A percentile compares a stretch with the other conserved stretches of the same genome.
These are phyloP conservation scores for Knoxdaviesia proteae DNA, from an alignment of 2,329 filamentous ascomycete species.

Conservation along the genomic window DNA sequence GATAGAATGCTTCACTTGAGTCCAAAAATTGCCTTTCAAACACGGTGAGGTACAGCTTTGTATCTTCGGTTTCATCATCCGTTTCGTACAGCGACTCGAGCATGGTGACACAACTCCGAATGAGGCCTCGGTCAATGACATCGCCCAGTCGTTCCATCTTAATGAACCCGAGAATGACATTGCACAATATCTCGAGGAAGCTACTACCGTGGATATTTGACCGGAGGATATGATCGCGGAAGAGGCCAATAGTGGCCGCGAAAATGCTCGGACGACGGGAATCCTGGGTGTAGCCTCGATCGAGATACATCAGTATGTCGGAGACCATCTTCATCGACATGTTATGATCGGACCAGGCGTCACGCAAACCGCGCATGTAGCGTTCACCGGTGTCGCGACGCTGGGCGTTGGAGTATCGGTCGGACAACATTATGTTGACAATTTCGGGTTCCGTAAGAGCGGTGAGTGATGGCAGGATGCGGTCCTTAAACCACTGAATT, in stretches of 20 bases:
- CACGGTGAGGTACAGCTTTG: constrained; percentile 62
- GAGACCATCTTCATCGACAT: constrained; percentile 91
- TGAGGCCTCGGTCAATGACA: constrained; percentile 61
- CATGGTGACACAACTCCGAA: constrained; percentile 76
- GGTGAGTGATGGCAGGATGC: constrained; percentile 52
- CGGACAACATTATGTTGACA: constrained; percentile 35
- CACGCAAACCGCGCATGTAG: constrained; percentile 56
- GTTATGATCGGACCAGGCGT: constrained; percentile 75
- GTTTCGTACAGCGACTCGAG: constrained; percentile 73
- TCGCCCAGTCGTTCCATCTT: constrained; percentile 83
- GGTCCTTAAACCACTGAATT: constrained; percentile 52
- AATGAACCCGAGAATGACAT: constrained; percentile 75
- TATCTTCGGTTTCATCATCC: constrained; percentile 52
- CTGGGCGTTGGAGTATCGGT: constrained; percentile 51
- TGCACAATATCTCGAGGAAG: constrained; percentile 59
- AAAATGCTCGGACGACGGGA: constrained; percentile 57
- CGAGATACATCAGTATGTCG: constrained; percentile 95
- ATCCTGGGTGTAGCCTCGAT: constrained; percentile 63
- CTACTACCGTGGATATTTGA: constrained; percentile 27
- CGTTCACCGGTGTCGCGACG: constrained; percentile 60
- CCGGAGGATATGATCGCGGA: constrained; percentile 66
- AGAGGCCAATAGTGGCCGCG: constrained; percentile 65
- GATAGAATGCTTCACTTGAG: constrained; percentile 55
- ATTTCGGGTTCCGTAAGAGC: constrained; percentile 51
- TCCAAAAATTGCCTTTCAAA: constrained; percentile 66